Evolutionary conservation across 2,329 filamentous ascomycete species (phyloP).

Genomic region (Fusarium haematococcum): DNA sequence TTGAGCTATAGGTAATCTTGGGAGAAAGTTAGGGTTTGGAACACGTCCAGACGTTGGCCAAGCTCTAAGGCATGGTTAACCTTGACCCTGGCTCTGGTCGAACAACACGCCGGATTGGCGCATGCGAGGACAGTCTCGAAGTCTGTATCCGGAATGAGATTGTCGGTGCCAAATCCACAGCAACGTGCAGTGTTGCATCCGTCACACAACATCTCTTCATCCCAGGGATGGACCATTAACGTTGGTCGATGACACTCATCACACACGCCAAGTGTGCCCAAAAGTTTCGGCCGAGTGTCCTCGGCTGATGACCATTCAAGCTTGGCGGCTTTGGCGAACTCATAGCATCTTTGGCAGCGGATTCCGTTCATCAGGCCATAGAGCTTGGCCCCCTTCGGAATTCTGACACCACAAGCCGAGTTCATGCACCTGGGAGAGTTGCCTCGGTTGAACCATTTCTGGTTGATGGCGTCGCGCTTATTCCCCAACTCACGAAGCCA

Average conservation of each 20-base stretch:
- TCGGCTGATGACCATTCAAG: neutral
- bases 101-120: neutral
- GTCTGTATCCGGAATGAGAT: neutral
- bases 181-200: neutral
- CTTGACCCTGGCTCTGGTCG: neutral
- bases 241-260: neutral
- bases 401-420: neutral
- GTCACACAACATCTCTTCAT: neutral
- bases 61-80: neutral
- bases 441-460: neutral
- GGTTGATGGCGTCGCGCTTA: neutral
- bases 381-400: neutral
- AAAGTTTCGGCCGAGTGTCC: neutral
- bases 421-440: neutral
- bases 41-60: neutral
- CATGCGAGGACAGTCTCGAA: neutral
- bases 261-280: neutral
- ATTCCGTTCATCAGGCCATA: neutral
- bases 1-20: neutral
- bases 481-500: neutral
- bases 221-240: neutral
- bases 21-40: neutral
- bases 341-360: neutral
- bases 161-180: neutral
- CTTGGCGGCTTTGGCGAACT: neutral